Conservation (phyloP, 2,329 filamentous ascomycete species). For the Camillea tinctor region DNA sequence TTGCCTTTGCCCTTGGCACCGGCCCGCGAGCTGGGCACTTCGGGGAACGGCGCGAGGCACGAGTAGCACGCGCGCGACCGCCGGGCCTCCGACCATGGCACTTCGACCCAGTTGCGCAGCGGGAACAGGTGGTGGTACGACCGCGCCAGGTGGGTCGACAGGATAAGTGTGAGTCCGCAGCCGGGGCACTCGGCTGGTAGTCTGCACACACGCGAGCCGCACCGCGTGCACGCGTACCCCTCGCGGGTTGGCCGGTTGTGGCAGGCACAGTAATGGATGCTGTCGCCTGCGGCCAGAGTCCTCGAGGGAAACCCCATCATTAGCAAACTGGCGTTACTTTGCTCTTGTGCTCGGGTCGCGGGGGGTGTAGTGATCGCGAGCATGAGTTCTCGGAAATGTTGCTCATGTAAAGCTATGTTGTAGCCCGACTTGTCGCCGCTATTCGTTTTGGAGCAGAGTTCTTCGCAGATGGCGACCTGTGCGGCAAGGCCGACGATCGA, state of each 20-base stretch:
- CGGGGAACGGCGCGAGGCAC: conserved; percentile 73
- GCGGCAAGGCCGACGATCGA: conserved; percentile 88
- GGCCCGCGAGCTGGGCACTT: conserved; percentile 30
- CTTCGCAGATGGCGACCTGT: conserved; percentile 86
- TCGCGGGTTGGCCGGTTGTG: conserved; percentile 79
- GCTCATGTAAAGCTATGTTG: conserved; percentile 80
- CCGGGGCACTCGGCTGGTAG: conserved; percentile 88
- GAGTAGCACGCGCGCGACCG: conserved; percentile 69
- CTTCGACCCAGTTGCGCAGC: conserved; percentile 84
- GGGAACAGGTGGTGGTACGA: conserved; percentile 94
- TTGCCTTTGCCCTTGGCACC: conserved; percentile 23
- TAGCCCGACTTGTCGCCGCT: conserved; percentile 74
- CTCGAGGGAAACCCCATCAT: conserved; percentile 99
- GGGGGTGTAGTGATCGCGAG: conserved; percentile 88
- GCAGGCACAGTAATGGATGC: conserved; percentile 81
- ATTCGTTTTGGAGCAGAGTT: conserved; percentile 87
- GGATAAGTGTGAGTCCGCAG: conserved; percentile 87
- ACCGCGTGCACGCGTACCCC: conserved; percentile 89
- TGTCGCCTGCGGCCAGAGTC: conserved; percentile 65
- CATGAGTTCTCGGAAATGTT: conserved; percentile 85
- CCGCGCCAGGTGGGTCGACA: conserved; percentile 89
- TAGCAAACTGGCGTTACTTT: conserved; percentile 65
- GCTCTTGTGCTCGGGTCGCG: conserved; percentile 65
- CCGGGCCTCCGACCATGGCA: conserved; percentile 73
- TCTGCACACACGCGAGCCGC: conserved; percentile 82